A percentile compares a stretch with the other conserved stretches of the same genome.
phyloP scores from a whole-genome alignment of 257 asterid genomes.

The Nicotiana obtusifolia region DNA sequence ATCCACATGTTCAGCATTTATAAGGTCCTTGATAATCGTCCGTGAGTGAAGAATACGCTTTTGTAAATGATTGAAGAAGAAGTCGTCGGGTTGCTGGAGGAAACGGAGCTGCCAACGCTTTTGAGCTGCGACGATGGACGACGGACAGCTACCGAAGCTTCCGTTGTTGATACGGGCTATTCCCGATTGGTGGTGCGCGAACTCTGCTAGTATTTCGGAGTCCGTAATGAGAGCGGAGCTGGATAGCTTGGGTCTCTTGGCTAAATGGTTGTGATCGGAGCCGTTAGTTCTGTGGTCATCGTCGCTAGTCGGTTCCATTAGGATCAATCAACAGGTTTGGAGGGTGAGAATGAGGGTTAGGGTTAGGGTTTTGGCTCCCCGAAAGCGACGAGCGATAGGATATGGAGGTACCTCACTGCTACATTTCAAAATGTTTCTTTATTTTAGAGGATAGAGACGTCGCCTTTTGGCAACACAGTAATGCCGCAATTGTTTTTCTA shows the following conservation, averaged over 20 bases:
- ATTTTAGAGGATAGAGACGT: not conserved
- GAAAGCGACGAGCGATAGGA: not conserved
- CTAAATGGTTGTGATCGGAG: constrained; percentile 25
- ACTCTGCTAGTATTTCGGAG: constrained; percentile 58
- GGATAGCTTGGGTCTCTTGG: constrained; percentile 60
- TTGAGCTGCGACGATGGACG: constrained; percentile 84
- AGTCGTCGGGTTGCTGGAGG: constrained; percentile 89
- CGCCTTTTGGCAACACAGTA: not conserved
- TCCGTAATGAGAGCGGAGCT: constrained; percentile 38
- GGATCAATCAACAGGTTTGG: constrained; percentile 34
- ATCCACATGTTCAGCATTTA: constrained; percentile 82
- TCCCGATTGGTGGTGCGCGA: constrained; percentile 65
- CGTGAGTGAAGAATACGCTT: constrained; percentile 66
- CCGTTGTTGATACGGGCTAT: constrained; percentile 88
- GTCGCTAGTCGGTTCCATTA: constrained; percentile 26
- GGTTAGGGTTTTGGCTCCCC: constrained; percentile 35
- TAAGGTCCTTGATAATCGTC: constrained; percentile 56
- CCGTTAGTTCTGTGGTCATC: constrained; percentile 37
- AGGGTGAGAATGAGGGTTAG: constrained; percentile 12
- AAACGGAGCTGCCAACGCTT: constrained; percentile 76
- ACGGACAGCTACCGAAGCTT: constrained; percentile 92
- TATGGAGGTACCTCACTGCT: not conserved
- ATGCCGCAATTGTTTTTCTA: not conserved
- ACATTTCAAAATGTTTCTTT: not conserved
- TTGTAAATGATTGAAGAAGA: constrained; percentile 78